Evolutionary conservation across 257 asterid genomes (phyloP).

Genomic region (Ajuga chamaepitys): DNA sequence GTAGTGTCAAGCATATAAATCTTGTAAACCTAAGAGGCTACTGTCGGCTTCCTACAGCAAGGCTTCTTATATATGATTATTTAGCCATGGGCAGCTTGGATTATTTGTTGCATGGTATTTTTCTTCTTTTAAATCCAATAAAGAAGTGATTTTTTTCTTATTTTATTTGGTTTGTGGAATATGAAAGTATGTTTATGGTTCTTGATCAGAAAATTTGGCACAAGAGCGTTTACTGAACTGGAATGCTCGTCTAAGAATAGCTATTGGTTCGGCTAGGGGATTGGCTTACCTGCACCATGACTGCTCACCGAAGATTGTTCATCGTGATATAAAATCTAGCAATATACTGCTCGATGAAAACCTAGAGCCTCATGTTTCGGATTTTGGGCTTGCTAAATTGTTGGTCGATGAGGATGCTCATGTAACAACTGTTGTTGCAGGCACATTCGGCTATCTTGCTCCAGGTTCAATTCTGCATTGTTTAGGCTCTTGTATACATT

Average conservation of each 20-base stretch:
- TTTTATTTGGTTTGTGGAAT: background rate
- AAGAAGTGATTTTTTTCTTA: background rate
- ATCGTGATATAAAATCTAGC: conserved; percentile 92
- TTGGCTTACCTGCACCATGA: conserved; percentile 90
- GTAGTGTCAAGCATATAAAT: conserved; percentile 88
- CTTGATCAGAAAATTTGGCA: conserved; percentile 32
- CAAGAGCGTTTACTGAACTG: conserved; percentile 57
- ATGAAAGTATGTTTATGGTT: background rate
- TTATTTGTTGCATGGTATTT: conserved; percentile 73
- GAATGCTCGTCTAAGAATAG: conserved; percentile 71
- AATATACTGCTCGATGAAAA: conserved; percentile 89
- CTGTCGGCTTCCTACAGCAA: conserved; percentile 83
- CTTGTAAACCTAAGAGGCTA: conserved; percentile 91
- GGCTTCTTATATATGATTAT: conserved; percentile 88
- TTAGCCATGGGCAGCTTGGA: conserved; percentile 93
- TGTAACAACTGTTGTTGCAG: conserved; percentile 95
- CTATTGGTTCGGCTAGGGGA: conserved; percentile 95
- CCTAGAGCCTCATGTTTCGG: conserved; percentile 87
- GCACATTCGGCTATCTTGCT: conserved; percentile 94
- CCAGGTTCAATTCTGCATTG: conserved; percentile 51
- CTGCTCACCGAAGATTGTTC: conserved; percentile 80
- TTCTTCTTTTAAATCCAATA: background rate
- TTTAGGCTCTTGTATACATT: too few relatives aligned
- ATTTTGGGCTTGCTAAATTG: conserved; percentile 93
- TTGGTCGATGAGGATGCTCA: conserved; percentile 92